These are phyloP conservation scores for Agrocybe chaxingu DNA, from an alignment of 768 basidiomycete genomes.

Conservation along the genomic window DNA sequence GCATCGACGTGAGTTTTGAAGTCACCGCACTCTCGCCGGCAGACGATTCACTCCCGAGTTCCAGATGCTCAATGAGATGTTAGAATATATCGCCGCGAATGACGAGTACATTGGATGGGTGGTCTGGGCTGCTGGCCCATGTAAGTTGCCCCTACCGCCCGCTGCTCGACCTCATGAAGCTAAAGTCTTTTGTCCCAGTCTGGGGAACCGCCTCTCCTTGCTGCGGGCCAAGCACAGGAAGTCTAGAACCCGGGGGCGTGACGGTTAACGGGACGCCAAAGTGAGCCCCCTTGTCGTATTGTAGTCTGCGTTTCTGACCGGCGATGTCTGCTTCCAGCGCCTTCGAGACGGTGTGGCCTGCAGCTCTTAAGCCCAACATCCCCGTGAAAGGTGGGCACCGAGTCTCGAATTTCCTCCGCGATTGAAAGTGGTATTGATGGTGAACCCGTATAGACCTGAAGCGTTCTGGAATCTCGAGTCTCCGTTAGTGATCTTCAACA, in stretches of 20 bases:
- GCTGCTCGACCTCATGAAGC: not conserved
- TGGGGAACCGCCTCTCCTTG: conserved; percentile 42
- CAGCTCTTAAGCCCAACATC: conserved; percentile 35
- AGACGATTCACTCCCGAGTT: not conserved
- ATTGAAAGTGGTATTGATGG: not conserved
- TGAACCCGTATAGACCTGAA: conserved; percentile 11
- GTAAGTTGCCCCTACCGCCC: conserved; percentile 20
- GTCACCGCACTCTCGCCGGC: not conserved
- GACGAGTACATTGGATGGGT: conserved; percentile 47
- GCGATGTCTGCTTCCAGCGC: conserved; percentile 19
- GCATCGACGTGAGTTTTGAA: conserved; percentile 23
- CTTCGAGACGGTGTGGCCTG: conserved; percentile 35
- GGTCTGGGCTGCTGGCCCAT: conserved; percentile 46
- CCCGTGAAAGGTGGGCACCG: conserved; percentile 18
- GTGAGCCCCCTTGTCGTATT: conserved; percentile 17
- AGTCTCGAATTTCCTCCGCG: not conserved
- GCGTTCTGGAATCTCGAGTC: conserved; percentile 16
- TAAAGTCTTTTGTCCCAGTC: conserved; percentile 20
- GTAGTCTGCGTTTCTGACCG: not conserved
- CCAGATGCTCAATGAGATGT: conserved; percentile 35
- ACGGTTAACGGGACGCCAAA: conserved; percentile 36
- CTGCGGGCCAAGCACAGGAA: conserved; percentile 41
- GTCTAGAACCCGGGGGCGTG: conserved; percentile 38
- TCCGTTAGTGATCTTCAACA: conserved; percentile 1
- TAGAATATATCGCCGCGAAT: conserved; percentile 36